Percentiles rank a stretch among this genome's conserved stretches.
Conservation (phyloP, 192 early-diverging fungal genomes). For the Coemansia sp. region DNA sequence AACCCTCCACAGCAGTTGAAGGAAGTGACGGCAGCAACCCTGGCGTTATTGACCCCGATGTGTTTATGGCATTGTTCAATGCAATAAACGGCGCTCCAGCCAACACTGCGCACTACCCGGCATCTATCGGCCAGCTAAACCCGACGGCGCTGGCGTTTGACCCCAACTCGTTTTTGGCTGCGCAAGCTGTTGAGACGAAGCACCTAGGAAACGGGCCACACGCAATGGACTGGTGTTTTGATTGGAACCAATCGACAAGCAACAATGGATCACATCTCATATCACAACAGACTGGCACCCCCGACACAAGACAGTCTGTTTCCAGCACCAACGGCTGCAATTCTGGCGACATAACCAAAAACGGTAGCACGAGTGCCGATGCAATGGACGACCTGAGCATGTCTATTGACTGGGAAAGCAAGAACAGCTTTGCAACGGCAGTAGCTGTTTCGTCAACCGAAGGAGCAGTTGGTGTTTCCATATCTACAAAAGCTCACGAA, state of each 20-base stretch:
- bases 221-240: slow-evolving; percentile 43
- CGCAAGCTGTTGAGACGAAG: slow-evolving; percentile 7
- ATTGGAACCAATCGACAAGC: slow-evolving; percentile 18
- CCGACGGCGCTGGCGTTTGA: slow-evolving; percentile 32
- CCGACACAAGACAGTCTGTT: background rate
- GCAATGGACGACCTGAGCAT: background rate
- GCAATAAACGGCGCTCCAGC: slow-evolving; percentile 28
- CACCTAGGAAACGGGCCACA: slow-evolving; percentile 11
- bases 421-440: background rate
- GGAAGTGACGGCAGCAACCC: background rate
- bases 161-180: slow-evolving; percentile 23
- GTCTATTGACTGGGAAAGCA: slow-evolving; percentile 4
- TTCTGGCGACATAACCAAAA: background rate
- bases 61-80: slow-evolving; percentile 48
- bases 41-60: background rate
- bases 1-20: background rate
- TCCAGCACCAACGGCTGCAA: background rate
- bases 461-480: background rate
- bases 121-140: slow-evolving; percentile 8
- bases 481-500: background rate
- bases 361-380: background rate
- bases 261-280: background rate
- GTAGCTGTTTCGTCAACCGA: background rate
- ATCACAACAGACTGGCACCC: background rate
- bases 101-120: background rate